Base-by-base conservation (phyloP, 1,284 basidiomycete genomes). In the Trametes pubescens region DNA sequence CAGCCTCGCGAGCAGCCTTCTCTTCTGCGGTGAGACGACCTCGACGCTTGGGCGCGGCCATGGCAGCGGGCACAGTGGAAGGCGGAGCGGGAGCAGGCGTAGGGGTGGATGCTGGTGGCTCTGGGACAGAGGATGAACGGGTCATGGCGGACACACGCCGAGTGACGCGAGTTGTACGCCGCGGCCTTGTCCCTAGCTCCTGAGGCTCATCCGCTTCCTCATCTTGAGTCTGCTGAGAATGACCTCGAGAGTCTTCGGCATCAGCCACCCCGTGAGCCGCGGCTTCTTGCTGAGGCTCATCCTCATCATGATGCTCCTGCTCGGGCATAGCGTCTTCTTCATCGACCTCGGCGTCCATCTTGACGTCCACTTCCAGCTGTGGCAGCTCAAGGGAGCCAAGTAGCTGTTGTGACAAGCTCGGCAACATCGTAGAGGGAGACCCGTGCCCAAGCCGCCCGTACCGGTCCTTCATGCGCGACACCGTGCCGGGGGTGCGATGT, bases 401-500 rank as follows among this genome's bases (percentile, higher is more conserved):
- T 11, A 64, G 6, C 53, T 53, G 55, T n/a, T 58, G 35, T 14
- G 66, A 65, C 13, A 65, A 40, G 35, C 51, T 58, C 7, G 62
- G 22, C 9, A 54, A 35, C 18, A 29, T 43, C 32, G 49, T 34
- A 35, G n/a, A 35, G 11, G 56, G 44, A 24, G 61, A 40, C 63
- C 55, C 18, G 13, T 59, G 59, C 11, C 67, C 67, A 24, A 75
- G 64, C 48, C 69, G 71, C 2, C 79, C 81, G 34, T 74, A 58
- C 16, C 79, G 74, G 47, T 76, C 73, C 72, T 77, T 80, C 73
- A 82, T 79, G 57, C 76, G 76, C 57, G 73, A 74, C 22, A 73
- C 67, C 10, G 76, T 70, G 14, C 77, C 73, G 7, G 73, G 70
- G 14, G 72, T 73, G 37, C 75, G 71, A 0, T 68, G 69, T 8